Evolutionary conservation across 352 stramenopile species (phyloP), one percentile per base, ranked within the genome.

Genomic region (Pythium vanterpoolii): DNA sequence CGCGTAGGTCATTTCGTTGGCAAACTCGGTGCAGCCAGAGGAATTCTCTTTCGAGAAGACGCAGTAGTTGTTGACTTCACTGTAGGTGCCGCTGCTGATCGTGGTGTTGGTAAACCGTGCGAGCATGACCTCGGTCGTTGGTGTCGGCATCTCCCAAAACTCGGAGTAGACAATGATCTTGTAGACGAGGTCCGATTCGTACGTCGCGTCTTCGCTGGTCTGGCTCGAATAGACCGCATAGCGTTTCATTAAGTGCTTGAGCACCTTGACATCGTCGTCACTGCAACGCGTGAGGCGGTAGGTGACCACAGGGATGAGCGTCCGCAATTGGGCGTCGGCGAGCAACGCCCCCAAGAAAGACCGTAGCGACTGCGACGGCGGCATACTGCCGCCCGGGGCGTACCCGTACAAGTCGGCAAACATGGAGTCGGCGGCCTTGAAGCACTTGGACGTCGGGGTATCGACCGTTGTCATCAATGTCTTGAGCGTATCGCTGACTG

Each of bases 21-120:
- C 9, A 66, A 80, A 28, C 56, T 76, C 45, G 62, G 65, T 2
- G 86, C 76, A 87, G 1, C 68, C 56, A 7, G 55, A 9, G 24
- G 70, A 79, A 0, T 51, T 56, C 18, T 85, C 73, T 47, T 83
- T 78, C 7, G 71, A 73, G 56, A 83, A 86, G 5, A 72, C 68
- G 36, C 79, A 89, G 58, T 86, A 91, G 11, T 57, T 56, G 8
- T 71, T 60, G 14, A 79, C 61, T 45, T 70, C 47, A 27, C 46
- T 21, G 50, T 61, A 71, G 18, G 65, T 49, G 31, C 60, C 62
- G 26, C 50, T 64, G 56, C 62, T 69, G 49, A 69, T 61, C 24
- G 62, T 62, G 14, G 62, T 69, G 56, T 69, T 64, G 30, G 51
- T 50, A 54, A 73, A 77, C 13, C 52, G 52, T 23, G 46, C 40